phyloP scores from a whole-genome alignment of 139 green algal species.

The Ettlia oleoabundans region DNA sequence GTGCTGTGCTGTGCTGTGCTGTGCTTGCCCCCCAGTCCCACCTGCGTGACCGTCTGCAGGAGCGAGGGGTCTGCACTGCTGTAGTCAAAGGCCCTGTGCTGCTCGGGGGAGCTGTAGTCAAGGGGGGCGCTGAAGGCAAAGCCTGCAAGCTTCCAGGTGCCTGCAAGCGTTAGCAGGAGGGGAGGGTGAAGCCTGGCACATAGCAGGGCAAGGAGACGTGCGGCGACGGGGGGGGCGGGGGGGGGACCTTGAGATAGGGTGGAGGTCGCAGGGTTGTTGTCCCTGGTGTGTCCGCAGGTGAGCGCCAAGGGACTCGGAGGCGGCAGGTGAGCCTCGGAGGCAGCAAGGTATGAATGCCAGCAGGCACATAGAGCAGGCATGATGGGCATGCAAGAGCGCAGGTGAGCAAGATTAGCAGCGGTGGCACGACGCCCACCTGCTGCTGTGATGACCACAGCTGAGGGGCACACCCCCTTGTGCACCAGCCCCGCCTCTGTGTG shows the following conservation, averaged over 20 bases:
- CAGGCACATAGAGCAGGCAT: neutral
- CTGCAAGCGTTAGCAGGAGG: conserved; percentile 2
- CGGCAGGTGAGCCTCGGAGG: too few relatives aligned
- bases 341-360: too few relatives aligned
- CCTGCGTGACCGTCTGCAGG: conserved; percentile 39
- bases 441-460: conserved; percentile 47
- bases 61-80: conserved; percentile 39
- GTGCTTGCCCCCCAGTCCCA: neutral
- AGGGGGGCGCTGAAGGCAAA: conserved; percentile 59
- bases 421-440: conserved; percentile 12
- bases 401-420: too few relatives aligned
- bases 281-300: too few relatives aligned
- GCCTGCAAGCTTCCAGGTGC: conserved; percentile 80
- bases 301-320: too few relatives aligned
- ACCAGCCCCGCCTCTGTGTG: conserved; percentile 76
- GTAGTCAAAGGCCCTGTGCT: conserved; percentile 28
- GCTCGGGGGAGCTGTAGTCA: conserved; percentile 10
- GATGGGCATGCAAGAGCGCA: neutral
- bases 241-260: neutral
- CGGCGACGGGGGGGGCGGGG: too few relatives aligned
- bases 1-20: too few relatives aligned
- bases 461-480: conserved; percentile 74
- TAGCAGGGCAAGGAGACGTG: neutral
- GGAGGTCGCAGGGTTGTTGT: neutral
- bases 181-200: neutral